Conservation (phyloP, 2,329 filamentous ascomycete genomes). For the Fusarium tupiense region DNA sequence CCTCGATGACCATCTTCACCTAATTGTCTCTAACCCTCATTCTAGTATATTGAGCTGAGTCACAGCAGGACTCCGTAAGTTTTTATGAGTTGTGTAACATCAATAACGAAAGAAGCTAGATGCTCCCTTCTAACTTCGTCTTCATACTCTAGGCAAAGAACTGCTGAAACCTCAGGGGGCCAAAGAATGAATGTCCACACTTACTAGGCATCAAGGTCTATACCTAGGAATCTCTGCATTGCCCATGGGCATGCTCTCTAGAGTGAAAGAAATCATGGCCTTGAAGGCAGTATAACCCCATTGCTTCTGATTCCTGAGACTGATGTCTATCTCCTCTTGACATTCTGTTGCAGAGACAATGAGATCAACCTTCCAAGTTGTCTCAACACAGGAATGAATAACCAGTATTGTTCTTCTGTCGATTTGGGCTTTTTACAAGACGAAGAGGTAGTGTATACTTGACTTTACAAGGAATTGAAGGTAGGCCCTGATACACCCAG, state of each 20-base stretch:
- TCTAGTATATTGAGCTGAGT: accelerated
- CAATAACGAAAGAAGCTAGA: no score
- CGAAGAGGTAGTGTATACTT: neutral
- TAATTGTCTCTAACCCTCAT: accelerated
- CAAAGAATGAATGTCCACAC: neutral
- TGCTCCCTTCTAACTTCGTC: neutral
- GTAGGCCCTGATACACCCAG: accelerated
- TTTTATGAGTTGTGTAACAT: neutral
- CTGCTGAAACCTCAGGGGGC: accelerated
- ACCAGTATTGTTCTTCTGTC: accelerated
- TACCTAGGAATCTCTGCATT: accelerated
- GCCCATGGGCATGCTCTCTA: neutral
- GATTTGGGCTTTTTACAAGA: accelerated
- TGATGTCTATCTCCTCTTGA: neutral
- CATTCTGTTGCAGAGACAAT: neutral
- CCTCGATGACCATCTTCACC: neutral
- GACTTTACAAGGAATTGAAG: neutral
- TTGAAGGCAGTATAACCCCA: accelerated
- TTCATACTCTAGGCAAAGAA: accelerated
- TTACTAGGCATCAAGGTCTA: accelerated
- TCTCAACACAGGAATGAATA: neutral
- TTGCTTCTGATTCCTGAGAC: neutral
- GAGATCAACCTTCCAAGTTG: neutral
- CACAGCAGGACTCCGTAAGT: accelerated
- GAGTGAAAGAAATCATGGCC: neutral